A percentile compares a stretch with the other conserved stretches of the same genome.
phyloP scores from a whole-genome alignment of 2,329 filamentous ascomycete species.

The Bipolaris cookei region DNA sequence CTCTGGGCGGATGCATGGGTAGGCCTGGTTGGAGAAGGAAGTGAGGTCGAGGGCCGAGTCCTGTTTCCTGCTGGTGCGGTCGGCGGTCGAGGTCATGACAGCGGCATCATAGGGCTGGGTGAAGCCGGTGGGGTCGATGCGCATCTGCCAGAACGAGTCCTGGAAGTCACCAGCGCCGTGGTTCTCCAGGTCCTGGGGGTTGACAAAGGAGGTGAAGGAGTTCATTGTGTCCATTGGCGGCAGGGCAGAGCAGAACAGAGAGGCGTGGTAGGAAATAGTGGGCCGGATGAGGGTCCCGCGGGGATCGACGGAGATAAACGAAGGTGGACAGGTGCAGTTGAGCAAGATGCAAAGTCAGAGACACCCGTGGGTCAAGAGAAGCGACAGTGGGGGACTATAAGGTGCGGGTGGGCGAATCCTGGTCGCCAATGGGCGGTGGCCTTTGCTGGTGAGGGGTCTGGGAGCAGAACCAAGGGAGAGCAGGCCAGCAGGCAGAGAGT shows the following conservation, averaged over 20 bases:
- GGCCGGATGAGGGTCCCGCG: conserved; percentile 14
- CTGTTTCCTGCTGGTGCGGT: conserved; percentile 27
- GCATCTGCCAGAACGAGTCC: conserved; percentile 22
- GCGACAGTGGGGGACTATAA: conserved; percentile 16
- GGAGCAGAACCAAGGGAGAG: conserved; percentile 15
- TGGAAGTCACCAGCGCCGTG: conserved; percentile 20
- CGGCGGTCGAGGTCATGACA: conserved; percentile 12
- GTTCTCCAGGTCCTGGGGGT: conserved; percentile 25
- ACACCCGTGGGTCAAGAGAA: conserved; percentile 8
- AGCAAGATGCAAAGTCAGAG: conserved; percentile 12
- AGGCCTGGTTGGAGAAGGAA: conserved; percentile 16
- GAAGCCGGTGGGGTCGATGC: conserved; percentile 13
- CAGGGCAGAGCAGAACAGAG: not conserved
- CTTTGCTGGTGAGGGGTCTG: conserved; percentile 20
- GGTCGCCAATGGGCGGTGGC: conserved; percentile 16
- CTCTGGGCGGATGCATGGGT: conserved; percentile 24
- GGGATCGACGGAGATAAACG: conserved; percentile 15
- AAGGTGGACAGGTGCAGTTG: conserved; percentile 12
- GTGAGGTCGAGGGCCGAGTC: conserved; percentile 36
- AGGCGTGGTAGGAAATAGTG: conserved; percentile 8
- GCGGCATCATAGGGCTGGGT: conserved; percentile 10
- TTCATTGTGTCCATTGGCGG: conserved; percentile 28
- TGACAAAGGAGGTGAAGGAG: conserved; percentile 27
- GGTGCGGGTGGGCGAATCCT: conserved; percentile 4
- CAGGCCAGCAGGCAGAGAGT: conserved; percentile 11